Evolutionary conservation across 805 yeast genomes (phyloP).

Genomic region (Ogataea salicorniae): DNA sequence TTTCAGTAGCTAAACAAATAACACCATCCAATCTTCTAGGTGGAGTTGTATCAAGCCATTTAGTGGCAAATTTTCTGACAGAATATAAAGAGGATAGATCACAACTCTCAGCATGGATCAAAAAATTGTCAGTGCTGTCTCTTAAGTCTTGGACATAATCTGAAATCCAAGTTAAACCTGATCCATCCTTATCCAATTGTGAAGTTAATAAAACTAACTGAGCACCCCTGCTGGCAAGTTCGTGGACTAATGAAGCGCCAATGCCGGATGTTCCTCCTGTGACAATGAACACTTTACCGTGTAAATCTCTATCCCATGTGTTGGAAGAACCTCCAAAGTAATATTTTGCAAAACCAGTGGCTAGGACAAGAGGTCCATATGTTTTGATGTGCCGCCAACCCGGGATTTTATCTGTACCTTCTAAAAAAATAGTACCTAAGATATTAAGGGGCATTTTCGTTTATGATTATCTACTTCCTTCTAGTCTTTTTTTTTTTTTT

Average conservation of each 20-base stretch:
- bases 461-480: background rate
- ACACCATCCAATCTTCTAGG: constrained; percentile 90
- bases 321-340: constrained; percentile 77
- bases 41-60: constrained; percentile 87
- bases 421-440: constrained; percentile 57
- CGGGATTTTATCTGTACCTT: constrained; percentile 75
- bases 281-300: constrained; percentile 77
- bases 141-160: constrained; percentile 80
- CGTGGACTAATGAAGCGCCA: constrained; percentile 71
- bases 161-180: constrained; percentile 50
- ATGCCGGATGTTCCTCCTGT: constrained; percentile 95
- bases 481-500: too few relatives aligned
- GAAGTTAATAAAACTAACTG: constrained; percentile 73
- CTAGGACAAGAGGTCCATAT: constrained; percentile 52
- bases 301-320: constrained; percentile 89
- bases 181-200: constrained; percentile 44
- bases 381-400: constrained; percentile 57
- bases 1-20: constrained; percentile 81
- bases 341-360: constrained; percentile 50
- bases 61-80: constrained; percentile 85
- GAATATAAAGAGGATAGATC: constrained; percentile 71
- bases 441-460: constrained; percentile 80
- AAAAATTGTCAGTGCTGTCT: constrained; percentile 56
- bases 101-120: constrained; percentile 89
- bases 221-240: constrained; percentile 79